A percentile compares a stretch with the other conserved stretches of the same genome.
Conservation (phyloP, 176 grass and related monocot genomes). For the Leersia perrieri region DNA sequence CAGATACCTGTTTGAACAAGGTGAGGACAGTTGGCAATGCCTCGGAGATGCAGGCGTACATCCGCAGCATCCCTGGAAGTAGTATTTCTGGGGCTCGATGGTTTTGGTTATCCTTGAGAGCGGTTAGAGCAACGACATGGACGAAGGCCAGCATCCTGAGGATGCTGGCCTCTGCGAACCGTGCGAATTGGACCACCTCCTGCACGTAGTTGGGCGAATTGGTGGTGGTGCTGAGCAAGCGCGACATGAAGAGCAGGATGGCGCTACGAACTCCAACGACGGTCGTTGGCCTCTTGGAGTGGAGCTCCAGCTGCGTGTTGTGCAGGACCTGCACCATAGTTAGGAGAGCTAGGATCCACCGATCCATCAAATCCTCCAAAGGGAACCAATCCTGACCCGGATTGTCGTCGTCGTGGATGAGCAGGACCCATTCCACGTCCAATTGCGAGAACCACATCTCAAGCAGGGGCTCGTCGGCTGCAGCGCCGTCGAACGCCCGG, state of each 20-base stretch:
- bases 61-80: constrained; percentile 11
- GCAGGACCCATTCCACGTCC: no score
- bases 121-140: background rate
- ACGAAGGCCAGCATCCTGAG: constrained; percentile 9
- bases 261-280: background rate
- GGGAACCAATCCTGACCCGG: no score
- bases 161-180: background rate
- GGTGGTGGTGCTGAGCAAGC: background rate
- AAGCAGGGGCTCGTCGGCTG: no score
- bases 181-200: background rate
- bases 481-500: no score
- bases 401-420: no score
- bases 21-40: background rate
- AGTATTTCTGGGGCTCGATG: background rate
- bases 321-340: constrained; percentile 20
- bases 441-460: no score
- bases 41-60: constrained; percentile 14
- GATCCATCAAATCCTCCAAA: constrained; percentile 5
- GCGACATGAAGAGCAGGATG: background rate
- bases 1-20: background rate
- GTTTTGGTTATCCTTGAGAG: background rate
- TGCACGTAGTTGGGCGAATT: background rate
- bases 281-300: background rate
- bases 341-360: constrained; percentile 21
- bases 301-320: constrained; percentile 6